Conservation (phyloP, 345 rosid species). For the Eucalyptus pumila region DNA sequence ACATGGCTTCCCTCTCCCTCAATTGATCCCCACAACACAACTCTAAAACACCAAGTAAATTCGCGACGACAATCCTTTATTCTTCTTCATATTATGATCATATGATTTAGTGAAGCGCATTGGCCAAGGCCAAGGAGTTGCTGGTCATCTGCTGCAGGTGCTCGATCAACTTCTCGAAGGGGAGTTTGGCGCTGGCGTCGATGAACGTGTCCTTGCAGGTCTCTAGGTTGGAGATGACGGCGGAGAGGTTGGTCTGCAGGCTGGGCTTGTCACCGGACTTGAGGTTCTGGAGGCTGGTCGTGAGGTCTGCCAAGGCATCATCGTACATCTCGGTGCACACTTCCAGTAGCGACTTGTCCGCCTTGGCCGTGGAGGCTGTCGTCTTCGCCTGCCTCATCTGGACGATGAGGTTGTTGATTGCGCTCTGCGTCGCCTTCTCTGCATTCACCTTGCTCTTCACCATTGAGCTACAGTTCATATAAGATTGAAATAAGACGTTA, state of each 20-base stretch:
- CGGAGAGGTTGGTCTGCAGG: conserved; percentile 16
- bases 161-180: not conserved
- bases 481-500: not conserved
- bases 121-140: conserved; percentile 1
- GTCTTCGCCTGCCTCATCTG: not conserved
- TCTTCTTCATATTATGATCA: not conserved
- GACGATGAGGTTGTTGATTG: conserved; percentile 1
- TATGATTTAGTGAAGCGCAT: not conserved
- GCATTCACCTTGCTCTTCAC: not conserved
- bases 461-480: not conserved
- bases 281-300: conserved; percentile 3
- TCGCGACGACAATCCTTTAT: not conserved
- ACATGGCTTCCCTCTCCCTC: not conserved
- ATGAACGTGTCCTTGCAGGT: conserved; percentile 14
- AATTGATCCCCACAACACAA: not conserved
- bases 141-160: not conserved
- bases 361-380: not conserved
- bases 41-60: not conserved
- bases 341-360: not conserved
- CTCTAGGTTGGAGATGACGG: conserved; percentile 8
- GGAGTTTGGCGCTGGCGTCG: not conserved
- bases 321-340: conserved; percentile 8
- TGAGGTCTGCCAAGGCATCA: conserved; percentile 9
- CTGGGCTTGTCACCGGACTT: conserved; percentile 6
- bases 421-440: not conserved